These are phyloP conservation scores for Aspergillus mulundensis DNA, from an alignment of 495 filamentous ascomycete species.

Conservation along the genomic window DNA sequence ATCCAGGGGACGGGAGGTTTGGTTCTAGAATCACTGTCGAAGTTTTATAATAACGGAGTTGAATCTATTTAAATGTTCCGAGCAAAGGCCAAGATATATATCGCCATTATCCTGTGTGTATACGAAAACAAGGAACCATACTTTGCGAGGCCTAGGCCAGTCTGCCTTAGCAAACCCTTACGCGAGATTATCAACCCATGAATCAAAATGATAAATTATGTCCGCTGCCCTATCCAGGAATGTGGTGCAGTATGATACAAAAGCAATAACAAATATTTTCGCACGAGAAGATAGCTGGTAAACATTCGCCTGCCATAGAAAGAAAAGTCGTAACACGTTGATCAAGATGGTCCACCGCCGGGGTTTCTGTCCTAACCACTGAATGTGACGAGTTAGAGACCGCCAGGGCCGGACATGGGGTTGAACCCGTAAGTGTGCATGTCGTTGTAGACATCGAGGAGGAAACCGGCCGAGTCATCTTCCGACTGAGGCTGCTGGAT, in stretches of 20 bases:
- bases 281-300: neutral
- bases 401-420: slow-evolving; percentile 6
- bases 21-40: no score
- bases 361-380: slow-evolving; percentile 2
- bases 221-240: neutral
- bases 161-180: no score
- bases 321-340: slow-evolving; percentile 14
- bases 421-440: slow-evolving; percentile 12
- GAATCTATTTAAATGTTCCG: no score
- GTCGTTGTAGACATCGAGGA: slow-evolving; percentile 14
- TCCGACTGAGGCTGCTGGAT: slow-evolving; percentile 7
- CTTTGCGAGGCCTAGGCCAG: no score
- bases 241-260: neutral
- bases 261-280: neutral
- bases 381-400: slow-evolving; percentile 7
- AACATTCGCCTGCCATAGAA: slow-evolving; percentile 8
- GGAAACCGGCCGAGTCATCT: slow-evolving; percentile 10
- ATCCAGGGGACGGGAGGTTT: no score
- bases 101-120: no score
- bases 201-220: neutral
- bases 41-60: no score
- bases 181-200: no score
- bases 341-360: slow-evolving; percentile 6
- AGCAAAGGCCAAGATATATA: no score
- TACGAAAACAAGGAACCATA: no score